These are phyloP conservation scores for Pestalotiopsis sp. DNA, from an alignment of 2,329 filamentous ascomycete genomes.

Conservation along the genomic window DNA sequence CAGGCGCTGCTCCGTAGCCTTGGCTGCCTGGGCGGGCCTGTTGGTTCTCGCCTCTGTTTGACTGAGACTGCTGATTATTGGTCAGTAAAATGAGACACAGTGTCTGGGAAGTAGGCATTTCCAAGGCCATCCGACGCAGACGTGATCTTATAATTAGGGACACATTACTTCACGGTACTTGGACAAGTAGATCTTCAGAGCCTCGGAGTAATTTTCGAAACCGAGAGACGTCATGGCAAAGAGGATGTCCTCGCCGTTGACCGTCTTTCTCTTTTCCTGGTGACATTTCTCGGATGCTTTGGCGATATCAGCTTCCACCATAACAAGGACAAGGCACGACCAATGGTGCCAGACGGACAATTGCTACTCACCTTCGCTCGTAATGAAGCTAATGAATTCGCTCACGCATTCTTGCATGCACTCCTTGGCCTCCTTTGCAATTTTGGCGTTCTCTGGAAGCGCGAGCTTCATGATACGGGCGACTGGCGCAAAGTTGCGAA, in stretches of 20 bases:
- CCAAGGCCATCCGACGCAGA: background rate
- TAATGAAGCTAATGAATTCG: slow-evolving; percentile 99
- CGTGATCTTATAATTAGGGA: background rate
- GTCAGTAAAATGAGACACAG: slow-evolving; percentile 28
- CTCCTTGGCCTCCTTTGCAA: slow-evolving; percentile 98
- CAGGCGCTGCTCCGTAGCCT: slow-evolving; percentile 48
- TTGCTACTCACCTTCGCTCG: slow-evolving; percentile 81
- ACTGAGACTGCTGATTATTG: slow-evolving; percentile 70
- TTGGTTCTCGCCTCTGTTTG: slow-evolving; percentile 66
- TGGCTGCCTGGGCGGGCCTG: slow-evolving; percentile 54
- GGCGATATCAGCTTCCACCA: slow-evolving; percentile 26
- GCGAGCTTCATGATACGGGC: slow-evolving; percentile 99
- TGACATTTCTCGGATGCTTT: slow-evolving; percentile 98
- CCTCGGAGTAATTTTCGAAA: slow-evolving; percentile 98
- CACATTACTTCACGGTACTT: slow-evolving; percentile 92
- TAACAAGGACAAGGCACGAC: slow-evolving; percentile 15
- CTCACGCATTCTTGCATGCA: slow-evolving; percentile 99
- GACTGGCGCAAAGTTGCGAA: slow-evolving; percentile 92
- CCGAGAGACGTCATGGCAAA: slow-evolving; percentile 99
- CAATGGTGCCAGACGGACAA: background rate
- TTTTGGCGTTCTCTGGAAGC: slow-evolving; percentile 96
- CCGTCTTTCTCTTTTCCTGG: slow-evolving; percentile 98
- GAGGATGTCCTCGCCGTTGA: slow-evolving; percentile 97
- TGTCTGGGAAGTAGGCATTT: slow-evolving; percentile 17
- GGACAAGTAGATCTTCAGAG: slow-evolving; percentile 95